phyloP scores from a whole-genome alignment of 108 stramenopile genomes.

The Epithemia pelagica region DNA sequence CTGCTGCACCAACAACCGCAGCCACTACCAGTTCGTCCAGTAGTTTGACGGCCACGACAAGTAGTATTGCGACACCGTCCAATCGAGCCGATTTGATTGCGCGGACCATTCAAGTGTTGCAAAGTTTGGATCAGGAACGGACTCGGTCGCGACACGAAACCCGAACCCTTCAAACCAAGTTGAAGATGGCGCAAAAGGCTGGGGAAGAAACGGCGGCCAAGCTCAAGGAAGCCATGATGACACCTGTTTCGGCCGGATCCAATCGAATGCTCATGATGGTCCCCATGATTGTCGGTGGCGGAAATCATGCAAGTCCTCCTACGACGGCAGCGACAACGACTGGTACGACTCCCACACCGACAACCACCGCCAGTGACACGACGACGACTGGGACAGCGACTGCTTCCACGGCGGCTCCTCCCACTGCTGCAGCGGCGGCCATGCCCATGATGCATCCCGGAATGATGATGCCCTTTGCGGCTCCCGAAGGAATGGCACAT shows the following conservation, averaged over 20 bases:
- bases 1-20: no score
- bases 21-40: neutral
- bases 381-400: no score
- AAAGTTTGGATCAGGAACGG: conserved; percentile 26
- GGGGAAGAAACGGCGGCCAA: conserved; percentile 44
- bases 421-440: no score
- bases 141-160: conserved; percentile 30
- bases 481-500: neutral
- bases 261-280: conserved; percentile 13
- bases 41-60: conserved; percentile 19
- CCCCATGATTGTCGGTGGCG: conserved; percentile 8
- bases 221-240: conserved; percentile 17
- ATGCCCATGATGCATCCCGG: neutral
- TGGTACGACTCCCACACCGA: neutral
- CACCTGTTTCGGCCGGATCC: neutral
- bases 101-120: conserved; percentile 50
- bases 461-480: neutral
- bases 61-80: conserved; percentile 20
- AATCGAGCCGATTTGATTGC: conserved; percentile 83
- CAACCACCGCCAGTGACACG: no score
- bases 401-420: no score
- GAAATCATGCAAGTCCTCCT: neutral
- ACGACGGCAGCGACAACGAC: no score
- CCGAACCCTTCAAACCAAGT: conserved; percentile 42
- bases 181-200: conserved; percentile 39